Evolutionary conservation across 345 rosid species (phyloP), one percentile per base, ranked within the genome.

Genomic region (Draba incana): DNA sequence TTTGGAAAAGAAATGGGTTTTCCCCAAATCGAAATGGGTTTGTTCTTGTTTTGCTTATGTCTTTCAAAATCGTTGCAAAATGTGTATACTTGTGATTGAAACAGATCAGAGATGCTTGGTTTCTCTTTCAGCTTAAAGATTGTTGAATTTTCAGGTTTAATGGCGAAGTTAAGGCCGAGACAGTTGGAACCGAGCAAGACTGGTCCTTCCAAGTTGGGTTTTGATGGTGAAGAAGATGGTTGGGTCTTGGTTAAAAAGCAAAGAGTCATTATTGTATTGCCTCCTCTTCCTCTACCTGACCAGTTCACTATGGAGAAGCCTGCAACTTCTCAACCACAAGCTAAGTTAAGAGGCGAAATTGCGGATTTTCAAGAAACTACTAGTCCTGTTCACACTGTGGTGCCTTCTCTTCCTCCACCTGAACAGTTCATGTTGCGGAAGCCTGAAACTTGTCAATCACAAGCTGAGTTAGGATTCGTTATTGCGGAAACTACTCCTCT

Each of bases 221-320:
- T 54, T 57, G 76, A 77, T 55, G 76, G 71, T 44, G 79, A 66
- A 43, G 88, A 83, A 63, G 94, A 84, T 24, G 64, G 82, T 76
- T 90, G 97, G 97, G 76, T 87, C 4, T 62, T 87, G 13, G 90
- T 90, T 75, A 87, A 86, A 64, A 86, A 78, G 79, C 94, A 87
- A 75, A 81, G 79, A 71, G 82, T 90, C 66, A 78, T 84, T 58
- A 83, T 90, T 82, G 70, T 84, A 16, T 63, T 90, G 70, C 92
- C 97, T 72, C 74, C 89, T 44, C 78, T 79, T 35, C 81, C 81
- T 25, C 14, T 25, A 2, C 62, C 82, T 46, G 64, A 56, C 42
- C 72, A 56, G 11, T 62, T 77, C 42, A 62, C 64, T 39, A 3
- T 64, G 49, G 79, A 77, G 66, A 79, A 75, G 56, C 81, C 82